Base-by-base conservation (phyloP, 371 early-diverging fungal genomes). In the Blyttiomyces sp. region DNA sequence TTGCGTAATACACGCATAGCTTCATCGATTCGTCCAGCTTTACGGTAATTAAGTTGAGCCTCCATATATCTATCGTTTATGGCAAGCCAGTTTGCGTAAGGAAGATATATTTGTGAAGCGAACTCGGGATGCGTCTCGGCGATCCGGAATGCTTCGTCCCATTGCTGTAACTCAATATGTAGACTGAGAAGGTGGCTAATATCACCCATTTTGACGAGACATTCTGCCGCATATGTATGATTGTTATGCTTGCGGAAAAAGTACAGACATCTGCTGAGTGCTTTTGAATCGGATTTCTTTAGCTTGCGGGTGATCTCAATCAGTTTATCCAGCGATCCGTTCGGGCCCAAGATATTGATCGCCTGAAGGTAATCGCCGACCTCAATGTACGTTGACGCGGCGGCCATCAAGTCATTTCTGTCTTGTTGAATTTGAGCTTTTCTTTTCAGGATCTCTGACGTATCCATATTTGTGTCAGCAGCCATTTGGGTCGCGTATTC, bases 331-430 rank as follows among this genome's bases (percentile, higher is more conserved):
- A 75, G 45, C 33, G 55, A 62, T 16, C 76, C 77, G 31, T 62
- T 57, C 7, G 72, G 69, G 0, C 79, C 80, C 4, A 79, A 60
- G 28, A 83, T 67, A 34, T 76, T 69, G 46, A 78, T 74, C 2
- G 83, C 83, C 43, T 75, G 70, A n/a, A 57, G 31, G 49, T 66
- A 77, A n/a, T 81, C 80, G 30, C 81, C 80, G 17, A 79, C 73
- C 57, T 81, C 70, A 16, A 72, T 59, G 59, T 76, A 81, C 1
- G 83, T 81, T 21, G 54, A 51, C 2, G 83, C 83, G 1, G 83
- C 83, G 5, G 76, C 76, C 6, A 76, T 43, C n/a, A 67, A 50
- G 45, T 83, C 80, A 49, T 83, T 72, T 16, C 68, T 61, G 43
- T 72, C 76, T 32, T 70, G 65, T 54, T 76, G 81, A 45, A 66